Conservation (phyloP, 2,329 filamentous ascomycete species). For the Nothopassalora personata region DNA sequence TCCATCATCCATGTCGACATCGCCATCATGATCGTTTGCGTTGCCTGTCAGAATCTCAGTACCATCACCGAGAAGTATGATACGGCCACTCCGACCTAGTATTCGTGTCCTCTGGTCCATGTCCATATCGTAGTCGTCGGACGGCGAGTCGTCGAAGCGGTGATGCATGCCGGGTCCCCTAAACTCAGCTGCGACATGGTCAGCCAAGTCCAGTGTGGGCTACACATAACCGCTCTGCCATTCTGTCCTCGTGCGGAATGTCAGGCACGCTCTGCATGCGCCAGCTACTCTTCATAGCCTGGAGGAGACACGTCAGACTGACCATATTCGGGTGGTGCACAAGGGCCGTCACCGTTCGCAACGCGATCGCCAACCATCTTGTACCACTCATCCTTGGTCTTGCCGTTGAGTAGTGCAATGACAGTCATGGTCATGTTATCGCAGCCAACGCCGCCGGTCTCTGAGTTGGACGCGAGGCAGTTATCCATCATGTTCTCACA, state of each 20-base stretch:
- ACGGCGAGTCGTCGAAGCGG: slow-evolving; percentile 44
- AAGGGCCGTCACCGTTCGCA: slow-evolving; percentile 93
- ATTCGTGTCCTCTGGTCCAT: slow-evolving; percentile 62
- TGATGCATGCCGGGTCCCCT: slow-evolving; percentile 48
- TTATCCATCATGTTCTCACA: slow-evolving; percentile 99
- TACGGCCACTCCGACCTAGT: slow-evolving; percentile 67
- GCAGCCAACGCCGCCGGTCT: slow-evolving; percentile 94
- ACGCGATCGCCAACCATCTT: slow-evolving; percentile 90
- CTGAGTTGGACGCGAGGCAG: slow-evolving; percentile 93
- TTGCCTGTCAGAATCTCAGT: slow-evolving; percentile 83
- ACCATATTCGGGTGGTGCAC: slow-evolving; percentile 98
- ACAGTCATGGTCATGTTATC: slow-evolving; percentile 99
- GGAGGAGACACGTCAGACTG: slow-evolving; percentile 51
- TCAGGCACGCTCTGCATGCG: not conserved
- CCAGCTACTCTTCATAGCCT: not conserved
- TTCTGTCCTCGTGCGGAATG: not conserved
- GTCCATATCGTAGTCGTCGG: slow-evolving; percentile 66
- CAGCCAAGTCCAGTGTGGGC: slow-evolving; percentile 16
- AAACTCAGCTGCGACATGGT: slow-evolving; percentile 42
- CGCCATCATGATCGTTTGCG: slow-evolving; percentile 44
- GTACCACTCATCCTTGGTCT: slow-evolving; percentile 97
- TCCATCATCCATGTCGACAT: slow-evolving; percentile 91
- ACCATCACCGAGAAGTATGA: slow-evolving; percentile 92
- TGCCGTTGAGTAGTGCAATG: slow-evolving; percentile 81
- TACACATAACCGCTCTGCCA: slow-evolving; percentile 2